A percentile compares a stretch with the other conserved stretches of the same genome.
These are phyloP conservation scores for Taphrina confusa DNA, from an alignment of 1,139 yeast species.

Conservation along the genomic window DNA sequence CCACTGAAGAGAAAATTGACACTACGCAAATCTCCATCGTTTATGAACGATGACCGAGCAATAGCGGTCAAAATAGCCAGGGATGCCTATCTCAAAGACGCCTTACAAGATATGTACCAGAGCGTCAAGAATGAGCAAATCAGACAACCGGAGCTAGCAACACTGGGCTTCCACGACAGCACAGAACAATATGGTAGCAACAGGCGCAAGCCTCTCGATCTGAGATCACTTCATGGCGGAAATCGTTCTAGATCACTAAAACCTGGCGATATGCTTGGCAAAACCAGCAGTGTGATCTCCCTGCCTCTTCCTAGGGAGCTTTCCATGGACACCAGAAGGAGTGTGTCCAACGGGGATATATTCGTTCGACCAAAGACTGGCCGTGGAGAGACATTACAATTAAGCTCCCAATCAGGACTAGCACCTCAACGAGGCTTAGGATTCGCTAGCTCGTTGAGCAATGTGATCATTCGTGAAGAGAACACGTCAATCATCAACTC, in stretches of 20 bases:
- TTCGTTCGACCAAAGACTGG: no score
- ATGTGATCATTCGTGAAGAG: conserved; percentile 44
- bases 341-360: no score
- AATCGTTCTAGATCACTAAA: conserved; percentile 2
- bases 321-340: no score
- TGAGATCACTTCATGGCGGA: not conserved
- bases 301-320: not conserved
- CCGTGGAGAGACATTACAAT: no score
- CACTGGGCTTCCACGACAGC: not conserved
- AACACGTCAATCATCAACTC: not conserved
- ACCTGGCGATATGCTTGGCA: conserved; percentile 6
- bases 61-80: not conserved
- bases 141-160: conserved; percentile 24
- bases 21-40: conserved; percentile 5
- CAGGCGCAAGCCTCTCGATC: not conserved
- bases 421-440: conserved; percentile 41
- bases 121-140: conserved; percentile 35
- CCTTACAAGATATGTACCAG: conserved; percentile 33
- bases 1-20: conserved; percentile 1
- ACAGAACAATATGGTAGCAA: not conserved
- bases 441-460: conserved; percentile 45
- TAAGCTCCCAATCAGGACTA: not conserved
- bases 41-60: not conserved
- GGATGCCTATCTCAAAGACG: conserved; percentile 13
- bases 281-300: not conserved